Evolutionary conservation across 176 grass and related monocot species (phyloP).

Genomic region (maize (Zea mays)): Zm-B73-REFERENCE-NAM-5.0 NC_050098.1:55360501-55361000

Average conservation of each 20-base stretch:
- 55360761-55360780: neutral
- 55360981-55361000: no score
- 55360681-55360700: neutral
- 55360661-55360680: neutral
- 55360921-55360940: no score
- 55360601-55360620: neutral
- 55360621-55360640: neutral
- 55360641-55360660: neutral
- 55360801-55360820: no score
- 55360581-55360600: neutral
- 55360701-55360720: neutral
- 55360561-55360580: neutral
- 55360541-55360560: neutral
- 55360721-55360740: neutral
- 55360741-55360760: neutral
- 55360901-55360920: no score
- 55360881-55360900: no score
- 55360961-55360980: no score
- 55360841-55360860: no score
- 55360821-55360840: no score
- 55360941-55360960: no score
- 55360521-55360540: neutral
- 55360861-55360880: no score
- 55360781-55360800: no score
- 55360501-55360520: neutral